Conservation (phyloP, 495 filamentous ascomycete genomes). For the Achaetomiella virescens region DNA sequence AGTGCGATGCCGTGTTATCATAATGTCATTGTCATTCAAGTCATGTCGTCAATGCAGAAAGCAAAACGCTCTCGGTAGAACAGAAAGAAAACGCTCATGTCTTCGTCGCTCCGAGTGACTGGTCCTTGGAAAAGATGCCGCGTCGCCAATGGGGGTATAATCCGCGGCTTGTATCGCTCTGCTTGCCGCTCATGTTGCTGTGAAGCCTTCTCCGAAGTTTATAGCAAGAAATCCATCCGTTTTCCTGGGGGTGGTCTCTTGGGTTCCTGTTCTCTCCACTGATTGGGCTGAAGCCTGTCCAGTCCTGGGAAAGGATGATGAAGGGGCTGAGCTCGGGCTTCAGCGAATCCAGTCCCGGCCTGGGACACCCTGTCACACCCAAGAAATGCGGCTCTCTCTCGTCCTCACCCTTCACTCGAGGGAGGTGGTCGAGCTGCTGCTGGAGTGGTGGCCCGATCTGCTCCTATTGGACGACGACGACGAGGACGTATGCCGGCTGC, state of each 20-base stretch:
- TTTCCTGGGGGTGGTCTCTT: slow-evolving; percentile 2
- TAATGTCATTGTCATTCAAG: no score
- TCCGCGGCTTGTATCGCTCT: slow-evolving; percentile 15
- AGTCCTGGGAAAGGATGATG: not conserved
- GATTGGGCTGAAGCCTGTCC: slow-evolving; percentile 2
- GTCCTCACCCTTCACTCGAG: slow-evolving; percentile 36
- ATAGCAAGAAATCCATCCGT: slow-evolving; percentile 27
- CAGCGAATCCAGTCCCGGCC: slow-evolving; percentile 14
- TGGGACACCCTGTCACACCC: not conserved
- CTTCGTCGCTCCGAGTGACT: not conserved
- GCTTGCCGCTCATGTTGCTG: slow-evolving; percentile 24
- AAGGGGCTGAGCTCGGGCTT: not conserved
- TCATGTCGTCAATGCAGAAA: not conserved
- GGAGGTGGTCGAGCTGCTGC: slow-evolving; percentile 54
- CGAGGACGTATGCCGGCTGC: slow-evolving; percentile 42
- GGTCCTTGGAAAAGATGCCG: slow-evolving; percentile 12
- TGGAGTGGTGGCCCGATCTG: slow-evolving; percentile 44
- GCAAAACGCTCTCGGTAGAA: no score
- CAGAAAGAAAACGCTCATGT: slow-evolving; percentile 12
- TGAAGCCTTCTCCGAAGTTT: slow-evolving; percentile 47
- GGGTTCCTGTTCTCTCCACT: slow-evolving; percentile 2
- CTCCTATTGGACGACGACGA: slow-evolving; percentile 35
- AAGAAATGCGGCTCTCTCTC: slow-evolving; percentile 10
- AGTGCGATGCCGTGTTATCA: no score
- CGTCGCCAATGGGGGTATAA: slow-evolving; percentile 26